Conservation (phyloP, 2,329 filamentous ascomycete genomes). For the Zopfia rhizophila region DNA sequence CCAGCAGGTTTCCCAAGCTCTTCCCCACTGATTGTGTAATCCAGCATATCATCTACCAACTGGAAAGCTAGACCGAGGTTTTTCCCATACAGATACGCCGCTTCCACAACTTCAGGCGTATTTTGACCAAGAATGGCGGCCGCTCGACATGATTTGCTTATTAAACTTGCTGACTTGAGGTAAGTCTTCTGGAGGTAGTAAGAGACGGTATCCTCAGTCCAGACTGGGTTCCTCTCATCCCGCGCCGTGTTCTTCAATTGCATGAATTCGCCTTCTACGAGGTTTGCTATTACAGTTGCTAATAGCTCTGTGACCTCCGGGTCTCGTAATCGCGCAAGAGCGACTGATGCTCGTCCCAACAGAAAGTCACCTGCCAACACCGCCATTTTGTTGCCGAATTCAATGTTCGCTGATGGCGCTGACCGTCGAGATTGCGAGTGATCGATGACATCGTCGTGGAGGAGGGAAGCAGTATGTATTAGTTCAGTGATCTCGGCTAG, state of each 20-base stretch:
- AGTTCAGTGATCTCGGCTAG: slow-evolving; percentile 97
- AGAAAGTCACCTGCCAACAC: slow-evolving; percentile 97
- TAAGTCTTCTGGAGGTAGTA: slow-evolving; percentile 99
- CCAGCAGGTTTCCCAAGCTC: slow-evolving; percentile 95
- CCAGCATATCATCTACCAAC: slow-evolving; percentile 96
- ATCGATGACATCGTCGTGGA: slow-evolving; percentile 99
- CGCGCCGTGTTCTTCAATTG: slow-evolving; percentile 95
- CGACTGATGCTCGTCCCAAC: slow-evolving; percentile 90
- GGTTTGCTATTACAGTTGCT: slow-evolving; percentile 95
- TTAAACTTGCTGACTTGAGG: slow-evolving; percentile 93
- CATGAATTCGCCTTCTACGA: slow-evolving; percentile 99
- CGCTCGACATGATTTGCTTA: slow-evolving; percentile 94
- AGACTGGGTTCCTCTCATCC: slow-evolving; percentile 85
- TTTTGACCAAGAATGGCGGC: slow-evolving; percentile 85
- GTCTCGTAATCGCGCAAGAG: slow-evolving; percentile 87
- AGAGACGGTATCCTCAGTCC: slow-evolving; percentile 86
- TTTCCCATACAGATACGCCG: slow-evolving; percentile 90
- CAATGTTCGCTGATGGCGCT: slow-evolving; percentile 87
- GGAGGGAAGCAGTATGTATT: slow-evolving; percentile 94
- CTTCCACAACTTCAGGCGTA: slow-evolving; percentile 82
- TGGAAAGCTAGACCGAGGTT: slow-evolving; percentile 96
- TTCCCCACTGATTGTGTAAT: slow-evolving; percentile 86
- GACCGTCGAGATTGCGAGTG: slow-evolving; percentile 86
- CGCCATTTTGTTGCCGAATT: slow-evolving; percentile 99
- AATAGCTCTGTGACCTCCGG: slow-evolving; percentile 94